phyloP scores from a whole-genome alignment of 345 rosid species.

The rapeseed (Brassica napus) region Da-Ae NC_063439.1:863001-863500 shows the following conservation, averaged over 20 bases:
- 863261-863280: constrained; percentile 88
- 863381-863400: neutral
- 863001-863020: constrained; percentile 42
- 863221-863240: constrained; percentile 88
- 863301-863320: constrained; percentile 8
- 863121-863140: constrained; percentile 86
- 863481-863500: too few relatives aligned
- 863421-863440: neutral
- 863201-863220: constrained; percentile 80
- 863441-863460: too few relatives aligned
- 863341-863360: neutral
- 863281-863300: constrained; percentile 26
- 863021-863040: constrained; percentile 72
- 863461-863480: too few relatives aligned
- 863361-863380: neutral
- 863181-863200: constrained; percentile 83
- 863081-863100: constrained; percentile 47
- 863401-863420: neutral
- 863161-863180: constrained; percentile 70
- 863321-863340: neutral
- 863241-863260: constrained; percentile 82
- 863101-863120: constrained; percentile 73
- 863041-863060: constrained; percentile 95
- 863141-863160: constrained; percentile 90
- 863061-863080: constrained; percentile 76